Evolutionary conservation across 176 grass and related monocot species (phyloP).

Genomic region (Cenchrus fungigraminus): DNA sequence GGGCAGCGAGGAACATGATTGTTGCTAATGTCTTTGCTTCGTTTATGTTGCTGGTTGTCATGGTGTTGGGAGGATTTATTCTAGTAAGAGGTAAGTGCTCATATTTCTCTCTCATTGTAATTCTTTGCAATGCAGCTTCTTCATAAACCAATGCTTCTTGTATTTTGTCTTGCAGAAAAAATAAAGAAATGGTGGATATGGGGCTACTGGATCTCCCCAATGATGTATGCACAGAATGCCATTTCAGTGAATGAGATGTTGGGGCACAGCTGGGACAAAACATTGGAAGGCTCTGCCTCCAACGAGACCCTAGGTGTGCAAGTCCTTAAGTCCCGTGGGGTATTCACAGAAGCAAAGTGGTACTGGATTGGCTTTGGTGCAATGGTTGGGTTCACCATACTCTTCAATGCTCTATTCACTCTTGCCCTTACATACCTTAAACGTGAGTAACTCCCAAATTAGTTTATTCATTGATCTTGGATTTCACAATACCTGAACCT

Average conservation of each 20-base stretch:
- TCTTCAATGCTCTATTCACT: not conserved
- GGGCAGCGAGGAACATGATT: conserved; percentile 50
- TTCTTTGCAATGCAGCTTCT: not conserved
- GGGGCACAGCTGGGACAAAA: not conserved
- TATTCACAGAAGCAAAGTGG: conserved; percentile 1
- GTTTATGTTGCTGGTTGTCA: not conserved
- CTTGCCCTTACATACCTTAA: not conserved
- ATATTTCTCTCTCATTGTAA: not conserved
- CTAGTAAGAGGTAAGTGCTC: not conserved
- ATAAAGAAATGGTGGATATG: conserved; percentile 24
- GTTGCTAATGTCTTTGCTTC: conserved; percentile 42
- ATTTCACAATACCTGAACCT: not conserved
- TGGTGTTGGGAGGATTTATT: not conserved
- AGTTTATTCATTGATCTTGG: not conserved
- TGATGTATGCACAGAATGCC: conserved; percentile 26
- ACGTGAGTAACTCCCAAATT: not conserved
- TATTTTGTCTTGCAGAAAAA: not conserved
- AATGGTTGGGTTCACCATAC: not conserved
- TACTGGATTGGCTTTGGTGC: conserved; percentile 22
- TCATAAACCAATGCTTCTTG: not conserved
- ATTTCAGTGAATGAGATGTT: conserved; percentile 16
- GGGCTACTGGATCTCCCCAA: conserved; percentile 58
- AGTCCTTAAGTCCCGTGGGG: not conserved
- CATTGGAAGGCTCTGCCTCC: not conserved
- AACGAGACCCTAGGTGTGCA: not conserved